phyloP scores from a whole-genome alignment of 345 rosid species.

The Toxicodendron radicans region DNA sequence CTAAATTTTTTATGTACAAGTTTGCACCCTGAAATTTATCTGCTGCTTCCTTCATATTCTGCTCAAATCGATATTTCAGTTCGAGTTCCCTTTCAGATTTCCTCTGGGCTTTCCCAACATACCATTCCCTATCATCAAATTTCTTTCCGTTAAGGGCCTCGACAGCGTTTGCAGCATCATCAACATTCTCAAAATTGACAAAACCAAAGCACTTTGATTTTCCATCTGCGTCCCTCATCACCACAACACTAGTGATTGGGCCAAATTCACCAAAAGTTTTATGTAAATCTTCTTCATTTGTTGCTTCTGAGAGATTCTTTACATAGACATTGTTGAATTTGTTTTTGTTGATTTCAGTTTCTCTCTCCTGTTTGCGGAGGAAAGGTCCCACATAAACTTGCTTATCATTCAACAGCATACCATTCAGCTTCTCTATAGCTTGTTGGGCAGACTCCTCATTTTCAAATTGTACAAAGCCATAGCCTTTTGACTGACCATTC shows the following conservation, averaged over 20 bases:
- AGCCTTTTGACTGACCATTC: conserved; percentile 87
- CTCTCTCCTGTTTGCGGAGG: conserved; percentile 93
- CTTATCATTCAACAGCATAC: conserved; percentile 93
- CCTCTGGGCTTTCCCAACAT: conserved; percentile 90
- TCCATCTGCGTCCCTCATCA: conserved; percentile 83
- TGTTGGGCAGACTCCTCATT: conserved; percentile 73
- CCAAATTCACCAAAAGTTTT: conserved; percentile 78
- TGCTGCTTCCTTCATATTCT: conserved; percentile 77
- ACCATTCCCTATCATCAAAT: conserved; percentile 87
- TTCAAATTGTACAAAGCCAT: conserved; percentile 93
- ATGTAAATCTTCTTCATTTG: conserved; percentile 75
- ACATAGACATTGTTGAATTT: conserved; percentile 88
- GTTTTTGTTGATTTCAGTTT: conserved; percentile 38
- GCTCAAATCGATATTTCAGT: conserved; percentile 67
- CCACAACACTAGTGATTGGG: conserved; percentile 73
- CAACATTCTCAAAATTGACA: conserved; percentile 84
- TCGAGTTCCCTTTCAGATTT: conserved; percentile 82
- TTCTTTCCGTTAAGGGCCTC: conserved; percentile 81
- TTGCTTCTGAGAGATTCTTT: conserved; percentile 74
- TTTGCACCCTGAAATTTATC: conserved; percentile 83
- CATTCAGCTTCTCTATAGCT: conserved; percentile 80
- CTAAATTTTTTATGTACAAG: conserved; percentile 83
- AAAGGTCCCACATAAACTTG: conserved; percentile 96
- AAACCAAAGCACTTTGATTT: conserved; percentile 91
- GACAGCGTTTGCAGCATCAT: conserved; percentile 87